Percentiles rank a stretch among this genome's conserved stretches.
phyloP scores from a whole-genome alignment of 805 yeast genomes.

The Candida montana region DNA sequence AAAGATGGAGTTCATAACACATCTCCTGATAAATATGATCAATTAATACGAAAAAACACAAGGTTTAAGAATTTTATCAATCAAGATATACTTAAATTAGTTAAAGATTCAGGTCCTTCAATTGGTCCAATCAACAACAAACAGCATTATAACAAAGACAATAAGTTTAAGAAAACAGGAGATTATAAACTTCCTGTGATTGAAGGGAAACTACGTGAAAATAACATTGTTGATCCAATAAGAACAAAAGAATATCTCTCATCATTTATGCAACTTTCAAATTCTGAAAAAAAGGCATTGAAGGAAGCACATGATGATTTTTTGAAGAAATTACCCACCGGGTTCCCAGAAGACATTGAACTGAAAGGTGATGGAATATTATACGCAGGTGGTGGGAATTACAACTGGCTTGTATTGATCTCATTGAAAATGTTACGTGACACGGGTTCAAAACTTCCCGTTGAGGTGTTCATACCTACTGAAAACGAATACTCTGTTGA shows the following conservation, averaged over 20 bases:
- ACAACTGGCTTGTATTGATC: slow-evolving; percentile 56
- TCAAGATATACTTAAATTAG: slow-evolving; percentile 10
- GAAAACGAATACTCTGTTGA: slow-evolving; percentile 66
- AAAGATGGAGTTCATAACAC: not conserved
- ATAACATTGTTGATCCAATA: slow-evolving; percentile 19
- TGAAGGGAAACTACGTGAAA: slow-evolving; percentile 23
- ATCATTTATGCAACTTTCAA: slow-evolving; percentile 15
- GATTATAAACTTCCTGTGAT: slow-evolving; percentile 21
- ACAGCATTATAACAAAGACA: slow-evolving; percentile 20
- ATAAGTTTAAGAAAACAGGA: slow-evolving; percentile 11
- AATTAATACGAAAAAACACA: slow-evolving; percentile 7
- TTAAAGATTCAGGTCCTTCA: slow-evolving; percentile 16
- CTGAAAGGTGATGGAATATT: slow-evolving; percentile 57
- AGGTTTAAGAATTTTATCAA: slow-evolving; percentile 18
- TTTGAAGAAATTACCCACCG: slow-evolving; percentile 32
- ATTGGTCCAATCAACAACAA: slow-evolving; percentile 17
- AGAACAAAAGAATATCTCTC: slow-evolving; percentile 21
- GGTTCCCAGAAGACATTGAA: slow-evolving; percentile 32
- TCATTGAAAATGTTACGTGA: slow-evolving; percentile 53
- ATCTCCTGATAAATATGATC: slow-evolving; percentile 7
- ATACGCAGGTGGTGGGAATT: slow-evolving; percentile 71
- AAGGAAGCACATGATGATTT: slow-evolving; percentile 19
- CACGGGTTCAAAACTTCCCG: slow-evolving; percentile 63
- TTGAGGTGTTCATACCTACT: slow-evolving; percentile 77
- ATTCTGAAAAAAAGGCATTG: slow-evolving; percentile 13